Percentiles rank a stretch among this genome's conserved stretches.
Conservation (phyloP, 2,329 filamentous ascomycete genomes). For the Xylariaceae sp. region DNA sequence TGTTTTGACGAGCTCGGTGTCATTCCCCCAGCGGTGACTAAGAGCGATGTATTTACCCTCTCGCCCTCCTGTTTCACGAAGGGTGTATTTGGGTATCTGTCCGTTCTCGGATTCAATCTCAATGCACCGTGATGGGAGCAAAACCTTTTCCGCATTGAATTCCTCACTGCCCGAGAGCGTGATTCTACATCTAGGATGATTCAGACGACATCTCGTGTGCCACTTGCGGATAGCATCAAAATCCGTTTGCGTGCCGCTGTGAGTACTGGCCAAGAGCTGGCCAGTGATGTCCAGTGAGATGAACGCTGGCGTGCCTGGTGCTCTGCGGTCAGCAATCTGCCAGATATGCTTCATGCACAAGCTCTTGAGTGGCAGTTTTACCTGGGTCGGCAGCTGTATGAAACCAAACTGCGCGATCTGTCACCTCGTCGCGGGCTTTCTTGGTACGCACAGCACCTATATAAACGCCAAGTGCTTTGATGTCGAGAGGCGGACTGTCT, state of each 20-base stretch:
- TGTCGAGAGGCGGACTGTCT: slow-evolving; percentile 3
- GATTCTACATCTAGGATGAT: slow-evolving; percentile 4
- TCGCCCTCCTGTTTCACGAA: slow-evolving; percentile 5
- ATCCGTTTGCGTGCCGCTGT: slow-evolving; percentile 1
- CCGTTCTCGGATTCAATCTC: slow-evolving; percentile 7
- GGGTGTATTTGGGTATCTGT: neutral
- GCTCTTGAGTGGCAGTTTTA: neutral
- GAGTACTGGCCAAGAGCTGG: slow-evolving; percentile 2
- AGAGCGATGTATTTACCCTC: slow-evolving; percentile 10
- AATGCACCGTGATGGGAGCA: slow-evolving; percentile 5
- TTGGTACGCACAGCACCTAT: neutral
- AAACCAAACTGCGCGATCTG: slow-evolving; percentile 6
- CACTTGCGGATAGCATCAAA: slow-evolving; percentile 3
- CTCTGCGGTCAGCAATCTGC: neutral
- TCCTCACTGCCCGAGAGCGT: slow-evolving; percentile 8
- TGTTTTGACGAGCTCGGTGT: slow-evolving; percentile 6
- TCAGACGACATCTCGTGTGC: slow-evolving; percentile 4
- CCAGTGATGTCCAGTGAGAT: slow-evolving; percentile 8
- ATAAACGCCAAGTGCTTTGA: slow-evolving; percentile 4
- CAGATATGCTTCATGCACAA: neutral
- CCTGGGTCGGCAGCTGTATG: slow-evolving; percentile 5
- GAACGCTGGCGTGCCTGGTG: slow-evolving; percentile 4
- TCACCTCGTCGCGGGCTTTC: neutral
- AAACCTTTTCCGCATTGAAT: slow-evolving; percentile 8
- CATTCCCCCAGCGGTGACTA: slow-evolving; percentile 10